Conservation (phyloP, 148 eudicot genomes). For the Vaccinium corymbosum region DNA sequence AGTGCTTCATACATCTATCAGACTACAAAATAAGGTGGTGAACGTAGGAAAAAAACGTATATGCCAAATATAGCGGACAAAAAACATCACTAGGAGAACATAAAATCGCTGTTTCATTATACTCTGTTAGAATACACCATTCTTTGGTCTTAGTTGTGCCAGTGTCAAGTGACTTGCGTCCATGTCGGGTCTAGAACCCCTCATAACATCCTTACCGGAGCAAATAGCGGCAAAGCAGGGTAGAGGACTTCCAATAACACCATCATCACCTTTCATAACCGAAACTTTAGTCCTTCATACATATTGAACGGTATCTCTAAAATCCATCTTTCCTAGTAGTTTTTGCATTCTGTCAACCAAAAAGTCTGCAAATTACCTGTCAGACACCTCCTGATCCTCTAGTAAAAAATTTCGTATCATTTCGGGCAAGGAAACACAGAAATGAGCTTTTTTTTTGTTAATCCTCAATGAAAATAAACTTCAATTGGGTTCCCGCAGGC, state of each 20-base stretch:
- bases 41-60: neutral
- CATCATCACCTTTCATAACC: neutral
- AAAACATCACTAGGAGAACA: neutral
- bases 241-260: neutral
- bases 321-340: no score
- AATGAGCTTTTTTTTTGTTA: neutral
- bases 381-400: neutral
- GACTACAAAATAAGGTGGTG: neutral
- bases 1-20: neutral
- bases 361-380: neutral
- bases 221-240: neutral
- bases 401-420: neutral
- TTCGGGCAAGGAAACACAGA: neutral
- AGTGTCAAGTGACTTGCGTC: neutral
- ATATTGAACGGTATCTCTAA: neutral
- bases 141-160: neutral
- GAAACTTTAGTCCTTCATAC: neutral
- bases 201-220: slow-evolving; percentile 1
- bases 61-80: neutral
- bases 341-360: neutral
- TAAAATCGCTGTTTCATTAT: neutral
- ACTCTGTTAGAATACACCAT: neutral
- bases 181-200: neutral
- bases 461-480: neutral
- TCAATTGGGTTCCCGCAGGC: neutral